phyloP scores from a whole-genome alignment of 495 filamentous ascomycete genomes.

The Penicillium angulare region DNA sequence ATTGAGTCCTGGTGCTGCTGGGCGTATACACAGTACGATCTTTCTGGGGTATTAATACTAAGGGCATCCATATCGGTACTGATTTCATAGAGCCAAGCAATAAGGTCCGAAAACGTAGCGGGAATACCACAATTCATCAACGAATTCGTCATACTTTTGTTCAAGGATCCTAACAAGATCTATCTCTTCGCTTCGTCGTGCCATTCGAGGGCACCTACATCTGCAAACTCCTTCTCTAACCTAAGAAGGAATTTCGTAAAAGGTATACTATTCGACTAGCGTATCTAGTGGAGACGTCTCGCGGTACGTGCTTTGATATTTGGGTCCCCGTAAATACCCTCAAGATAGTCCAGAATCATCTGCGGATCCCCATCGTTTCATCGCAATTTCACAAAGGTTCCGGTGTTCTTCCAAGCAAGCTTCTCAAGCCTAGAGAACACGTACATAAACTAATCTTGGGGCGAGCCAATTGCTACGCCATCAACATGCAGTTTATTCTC shows the following conservation, averaged over 20 bases:
- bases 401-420: conserved; percentile 4
- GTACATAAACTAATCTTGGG: conserved; percentile 2
- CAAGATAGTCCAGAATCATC: no score
- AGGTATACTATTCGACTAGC: neutral
- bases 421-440: conserved; percentile 10
- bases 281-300: conserved; percentile 4
- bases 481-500: conserved; percentile 4
- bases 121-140: conserved; percentile 3
- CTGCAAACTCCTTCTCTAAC: no score
- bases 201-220: no score
- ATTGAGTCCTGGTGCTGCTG: neutral
- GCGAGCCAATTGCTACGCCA: conserved; percentile 1
- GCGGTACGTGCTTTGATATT: conserved; percentile 1
- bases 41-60: no score
- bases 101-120: no score
- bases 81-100: no score
- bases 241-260: no score
- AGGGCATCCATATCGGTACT: no score
- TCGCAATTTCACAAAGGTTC: conserved; percentile 5
- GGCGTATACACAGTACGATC: neutral
- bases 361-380: neutral
- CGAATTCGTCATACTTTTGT: neutral
- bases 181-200: no score
- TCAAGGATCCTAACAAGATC: neutral
- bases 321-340: conserved; percentile 5